phyloP scores from a whole-genome alignment of 495 filamentous ascomycete genomes.

The Penicillium atrosanguineum region DNA sequence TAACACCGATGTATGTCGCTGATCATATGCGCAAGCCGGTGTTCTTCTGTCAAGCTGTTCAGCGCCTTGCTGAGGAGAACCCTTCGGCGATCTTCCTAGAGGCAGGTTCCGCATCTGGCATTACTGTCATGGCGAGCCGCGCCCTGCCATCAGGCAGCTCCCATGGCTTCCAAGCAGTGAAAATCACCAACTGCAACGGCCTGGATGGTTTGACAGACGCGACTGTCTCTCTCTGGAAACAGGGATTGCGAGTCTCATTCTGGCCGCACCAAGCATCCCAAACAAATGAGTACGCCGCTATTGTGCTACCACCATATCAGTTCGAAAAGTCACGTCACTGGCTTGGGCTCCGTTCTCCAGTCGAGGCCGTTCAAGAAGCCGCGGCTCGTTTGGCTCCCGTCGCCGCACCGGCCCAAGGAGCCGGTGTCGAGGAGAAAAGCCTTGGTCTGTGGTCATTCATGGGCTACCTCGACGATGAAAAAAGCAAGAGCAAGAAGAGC shows the following conservation, averaged over 20 bases:
- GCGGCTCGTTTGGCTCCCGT: background rate
- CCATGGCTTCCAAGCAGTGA: constrained; percentile 40
- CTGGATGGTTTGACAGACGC: constrained; percentile 35
- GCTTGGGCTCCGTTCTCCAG: constrained; percentile 28
- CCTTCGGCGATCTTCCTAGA: constrained; percentile 46
- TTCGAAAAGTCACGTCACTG: constrained; percentile 49
- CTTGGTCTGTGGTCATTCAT: constrained; percentile 35
- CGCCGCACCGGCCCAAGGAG: background rate
- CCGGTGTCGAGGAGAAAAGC: background rate
- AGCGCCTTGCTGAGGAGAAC: constrained; percentile 36
- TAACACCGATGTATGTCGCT: constrained; percentile 37
- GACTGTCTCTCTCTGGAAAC: constrained; percentile 47
- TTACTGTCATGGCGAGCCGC: constrained; percentile 43
- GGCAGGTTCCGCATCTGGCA: constrained; percentile 47
- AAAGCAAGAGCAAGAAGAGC: background rate
- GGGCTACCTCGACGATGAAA: constrained; percentile 36
- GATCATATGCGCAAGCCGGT: constrained; percentile 52
- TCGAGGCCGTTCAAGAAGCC: background rate
- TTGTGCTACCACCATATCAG: constrained; percentile 54
- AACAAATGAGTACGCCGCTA: constrained; percentile 26
- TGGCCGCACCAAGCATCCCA: constrained; percentile 48
- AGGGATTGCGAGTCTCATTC: constrained; percentile 37
- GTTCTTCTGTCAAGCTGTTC: constrained; percentile 48
- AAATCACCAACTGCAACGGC: constrained; percentile 33
- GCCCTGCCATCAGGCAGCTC: constrained; percentile 15